Evolutionary conservation across 257 asterid genomes (phyloP), one percentile per base, ranked within the genome.

Genomic region (Solanum bulbocastanum): DNA sequence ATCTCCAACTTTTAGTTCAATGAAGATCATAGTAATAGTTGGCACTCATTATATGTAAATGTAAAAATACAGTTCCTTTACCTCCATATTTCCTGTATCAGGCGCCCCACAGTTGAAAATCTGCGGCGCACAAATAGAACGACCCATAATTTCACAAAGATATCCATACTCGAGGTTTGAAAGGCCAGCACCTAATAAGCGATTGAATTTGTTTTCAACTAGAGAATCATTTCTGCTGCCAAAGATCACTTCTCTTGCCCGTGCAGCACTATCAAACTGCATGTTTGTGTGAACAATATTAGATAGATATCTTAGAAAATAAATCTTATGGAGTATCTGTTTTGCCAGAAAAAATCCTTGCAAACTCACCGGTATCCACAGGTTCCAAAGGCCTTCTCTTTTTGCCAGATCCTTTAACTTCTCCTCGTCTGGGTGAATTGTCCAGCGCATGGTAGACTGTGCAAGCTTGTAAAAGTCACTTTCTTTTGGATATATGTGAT

Each of bases 81-180:
- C 99, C 99, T 97, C 99, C 99, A 97, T 97, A 91, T 97, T 97
- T 91, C 99, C 99, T 44, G 99, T 96, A 89, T 97, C 99, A 4
- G 99, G 99, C 49, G 99, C 98, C 74, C 99, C 99, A 49, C 99
- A 97, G 83, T 97, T 97, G 71, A 97, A 97, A 91, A 97, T 90
- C 93, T 96, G 99, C 0, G 99, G 99, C 5, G 98, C 99, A 95
- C 98, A 96, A 62, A 96, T 71, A 10, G 99, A 97, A 84, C 96
- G 97, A 76, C 99, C 99, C 99, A 97, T 93, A 87, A 96, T 89
- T 92, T 95, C 98, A 84, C 99, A 96, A 32, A 97, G 97, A 90
- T 94, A 95, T 52, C 98, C 98, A 90, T 96, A 97, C 90, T 96
- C 97, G 22, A 97, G 97, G 91, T 97, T 97, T 11, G 99, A 93